These are phyloP conservation scores for Blastobotrys capitulatus DNA, from an alignment of 1,139 yeast species.

Conservation along the genomic window DNA sequence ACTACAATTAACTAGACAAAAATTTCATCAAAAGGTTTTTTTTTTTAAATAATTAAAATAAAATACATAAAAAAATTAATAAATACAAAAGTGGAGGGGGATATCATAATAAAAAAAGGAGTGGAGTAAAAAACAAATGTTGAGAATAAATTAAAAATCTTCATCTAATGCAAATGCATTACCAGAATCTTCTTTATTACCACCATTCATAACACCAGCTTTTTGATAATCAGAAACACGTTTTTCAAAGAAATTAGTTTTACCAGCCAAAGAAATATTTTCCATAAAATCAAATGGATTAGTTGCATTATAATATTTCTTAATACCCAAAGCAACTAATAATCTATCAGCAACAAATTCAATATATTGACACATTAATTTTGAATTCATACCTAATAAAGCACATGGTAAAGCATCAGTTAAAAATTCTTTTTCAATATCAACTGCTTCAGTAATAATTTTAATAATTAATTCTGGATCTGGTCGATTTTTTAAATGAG, in stretches of 20 bases:
- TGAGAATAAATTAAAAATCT: conserved; percentile 37
- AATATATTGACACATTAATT: conserved; percentile 93
- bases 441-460: conserved; percentile 92
- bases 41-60: background rate
- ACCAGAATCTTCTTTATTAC: conserved; percentile 35
- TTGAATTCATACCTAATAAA: conserved; percentile 87
- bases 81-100: conserved; percentile 6
- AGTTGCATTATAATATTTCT: conserved; percentile 76
- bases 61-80: conserved; percentile 5
- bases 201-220: conserved; percentile 92
- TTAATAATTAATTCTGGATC: conserved; percentile 67
- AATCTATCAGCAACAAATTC: conserved; percentile 97
- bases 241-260: conserved; percentile 98
- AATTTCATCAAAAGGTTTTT: background rate
- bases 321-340: conserved; percentile 82
- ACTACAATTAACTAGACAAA: background rate
- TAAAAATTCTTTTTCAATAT: conserved; percentile 88
- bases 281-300: conserved; percentile 99
- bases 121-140: conserved; percentile 3
- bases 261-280: conserved; percentile 94
- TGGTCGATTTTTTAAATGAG: conserved; percentile 90
- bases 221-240: conserved; percentile 98
- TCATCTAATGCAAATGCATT: conserved; percentile 42
- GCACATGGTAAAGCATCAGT: conserved; percentile 91
- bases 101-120: conserved; percentile 1